Percentiles rank a stretch among this genome's conserved stretches.
These are phyloP conservation scores for Sugiyamaella valdiviana DNA, from an alignment of 805 yeast genomes.

Conservation along the genomic window DNA sequence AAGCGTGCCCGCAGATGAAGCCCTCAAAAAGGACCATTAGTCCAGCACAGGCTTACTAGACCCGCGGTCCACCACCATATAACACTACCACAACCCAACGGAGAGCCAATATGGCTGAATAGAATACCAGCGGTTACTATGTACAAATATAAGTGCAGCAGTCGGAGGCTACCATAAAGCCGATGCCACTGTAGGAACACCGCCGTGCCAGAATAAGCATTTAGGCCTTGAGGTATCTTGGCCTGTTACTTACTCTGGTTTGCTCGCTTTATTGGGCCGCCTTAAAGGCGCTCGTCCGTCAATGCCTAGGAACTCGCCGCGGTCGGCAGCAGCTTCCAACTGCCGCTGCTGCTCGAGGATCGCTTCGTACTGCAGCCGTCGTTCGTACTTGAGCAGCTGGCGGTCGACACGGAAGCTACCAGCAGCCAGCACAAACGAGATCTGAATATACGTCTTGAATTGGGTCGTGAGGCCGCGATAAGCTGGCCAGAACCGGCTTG, in stretches of 20 bases:
- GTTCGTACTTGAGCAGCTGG: slow-evolving; percentile 18
- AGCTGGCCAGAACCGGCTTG: slow-evolving; percentile 18
- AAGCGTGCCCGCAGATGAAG: slow-evolving; percentile 1
- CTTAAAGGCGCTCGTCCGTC: slow-evolving; percentile 5
- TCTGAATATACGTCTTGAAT: slow-evolving; percentile 19
- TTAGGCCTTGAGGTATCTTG: no score
- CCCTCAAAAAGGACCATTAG: slow-evolving; percentile 1
- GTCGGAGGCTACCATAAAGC: no score
- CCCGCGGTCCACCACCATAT: no score
- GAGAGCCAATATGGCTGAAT: no score
- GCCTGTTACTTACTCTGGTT: no score
- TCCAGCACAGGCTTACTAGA: neutral
- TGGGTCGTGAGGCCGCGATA: slow-evolving; percentile 19
- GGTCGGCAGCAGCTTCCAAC: slow-evolving; percentile 18
- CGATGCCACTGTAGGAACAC: no score
- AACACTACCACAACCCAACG: no score
- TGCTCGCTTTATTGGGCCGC: no score
- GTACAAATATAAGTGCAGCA: no score
- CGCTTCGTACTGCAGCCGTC: slow-evolving; percentile 13
- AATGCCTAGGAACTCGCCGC: slow-evolving; percentile 17
- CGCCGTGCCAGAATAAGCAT: no score
- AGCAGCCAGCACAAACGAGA: slow-evolving; percentile 16
- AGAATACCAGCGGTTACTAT: no score
- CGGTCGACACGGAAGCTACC: slow-evolving; percentile 19
- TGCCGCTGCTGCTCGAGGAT: slow-evolving; percentile 14